These are phyloP conservation scores for Aspergillus sp. DNA, from an alignment of 2,329 filamentous ascomycete species.

Conservation along the genomic window DNA sequence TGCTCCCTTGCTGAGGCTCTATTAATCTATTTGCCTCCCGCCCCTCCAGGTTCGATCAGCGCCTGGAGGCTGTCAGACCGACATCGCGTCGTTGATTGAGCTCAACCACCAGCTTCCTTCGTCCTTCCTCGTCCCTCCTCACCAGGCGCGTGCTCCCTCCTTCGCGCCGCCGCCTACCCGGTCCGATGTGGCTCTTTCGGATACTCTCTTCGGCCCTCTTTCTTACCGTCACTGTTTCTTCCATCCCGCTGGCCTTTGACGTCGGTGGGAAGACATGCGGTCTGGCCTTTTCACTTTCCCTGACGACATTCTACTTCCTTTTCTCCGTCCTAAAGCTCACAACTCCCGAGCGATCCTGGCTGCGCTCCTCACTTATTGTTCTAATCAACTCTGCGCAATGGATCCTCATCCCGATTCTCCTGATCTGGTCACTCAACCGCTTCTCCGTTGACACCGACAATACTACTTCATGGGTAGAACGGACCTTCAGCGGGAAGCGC, in stretches of 20 bases:
- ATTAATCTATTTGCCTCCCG: conserved; percentile 8
- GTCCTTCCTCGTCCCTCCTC: conserved; percentile 3
- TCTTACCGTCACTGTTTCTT: conserved; percentile 88
- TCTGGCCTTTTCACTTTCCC: conserved; percentile 84
- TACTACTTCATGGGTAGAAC: conserved; percentile 73
- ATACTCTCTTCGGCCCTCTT: conserved; percentile 79
- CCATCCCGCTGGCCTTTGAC: conserved; percentile 95
- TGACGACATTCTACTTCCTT: conserved; percentile 87
- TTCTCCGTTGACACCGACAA: conserved; percentile 85
- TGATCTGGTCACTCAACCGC: conserved; percentile 94
- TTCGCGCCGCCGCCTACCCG: neutral
- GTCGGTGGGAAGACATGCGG: conserved; percentile 93
- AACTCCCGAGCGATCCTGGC: conserved; percentile 74
- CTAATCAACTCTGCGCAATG: conserved; percentile 77
- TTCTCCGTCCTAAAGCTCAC: conserved; percentile 78
- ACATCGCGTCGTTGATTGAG: conserved; percentile 1
- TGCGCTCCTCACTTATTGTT: conserved; percentile 70
- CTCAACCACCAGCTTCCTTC: conserved; percentile 3
- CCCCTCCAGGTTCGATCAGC: conserved; percentile 2
- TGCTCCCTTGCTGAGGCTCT: conserved; percentile 12
- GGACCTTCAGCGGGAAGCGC: conserved; percentile 69
- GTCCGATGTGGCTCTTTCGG: conserved; percentile 78
- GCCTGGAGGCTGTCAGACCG: conserved; percentile 3
- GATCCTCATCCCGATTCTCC: conserved; percentile 77
- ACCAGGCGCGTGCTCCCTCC: neutral